phyloP scores from a whole-genome alignment of 2,329 filamentous ascomycete genomes.

The Scorias spongiosa region DNA sequence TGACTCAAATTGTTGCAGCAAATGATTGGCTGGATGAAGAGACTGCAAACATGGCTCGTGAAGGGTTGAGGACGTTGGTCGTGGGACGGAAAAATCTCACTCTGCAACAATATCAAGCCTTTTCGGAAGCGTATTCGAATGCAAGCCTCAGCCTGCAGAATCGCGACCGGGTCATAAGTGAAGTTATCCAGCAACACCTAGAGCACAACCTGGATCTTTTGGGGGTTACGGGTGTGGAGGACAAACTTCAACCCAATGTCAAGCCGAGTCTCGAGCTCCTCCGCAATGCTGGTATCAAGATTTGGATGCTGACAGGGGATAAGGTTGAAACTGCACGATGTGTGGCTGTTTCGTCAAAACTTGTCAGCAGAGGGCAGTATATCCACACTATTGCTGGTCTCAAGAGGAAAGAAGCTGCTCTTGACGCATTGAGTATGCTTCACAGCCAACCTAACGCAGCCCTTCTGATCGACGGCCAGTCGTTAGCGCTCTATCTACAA shows the following conservation, averaged over 20 bases:
- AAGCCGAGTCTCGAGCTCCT: slow-evolving; percentile 90
- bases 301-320: slow-evolving; percentile 99
- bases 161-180: slow-evolving; percentile 68
- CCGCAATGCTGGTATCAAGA: slow-evolving; percentile 94
- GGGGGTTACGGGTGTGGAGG: slow-evolving; percentile 95
- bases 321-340: slow-evolving; percentile 96
- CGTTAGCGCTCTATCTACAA: slow-evolving; percentile 64
- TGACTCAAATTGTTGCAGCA: slow-evolving; percentile 84
- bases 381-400: slow-evolving; percentile 74
- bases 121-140: slow-evolving; percentile 57
- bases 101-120: slow-evolving; percentile 62
- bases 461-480: slow-evolving; percentile 89
- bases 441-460: slow-evolving; percentile 74
- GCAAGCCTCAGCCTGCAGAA: slow-evolving; percentile 67
- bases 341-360: slow-evolving; percentile 85
- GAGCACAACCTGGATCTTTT: slow-evolving; percentile 83
- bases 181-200: slow-evolving; percentile 63
- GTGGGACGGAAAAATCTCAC: slow-evolving; percentile 85
- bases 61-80: slow-evolving; percentile 84
- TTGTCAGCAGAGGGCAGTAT: slow-evolving; percentile 85
- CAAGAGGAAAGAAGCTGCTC: slow-evolving; percentile 67
- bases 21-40: slow-evolving; percentile 99
- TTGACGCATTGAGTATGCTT: slow-evolving; percentile 78
- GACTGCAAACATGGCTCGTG: slow-evolving; percentile 97
- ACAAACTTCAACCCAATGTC: slow-evolving; percentile 89